phyloP scores from a whole-genome alignment of 345 rosid genomes.

The Diplotaxis tenuifolia region DNA sequence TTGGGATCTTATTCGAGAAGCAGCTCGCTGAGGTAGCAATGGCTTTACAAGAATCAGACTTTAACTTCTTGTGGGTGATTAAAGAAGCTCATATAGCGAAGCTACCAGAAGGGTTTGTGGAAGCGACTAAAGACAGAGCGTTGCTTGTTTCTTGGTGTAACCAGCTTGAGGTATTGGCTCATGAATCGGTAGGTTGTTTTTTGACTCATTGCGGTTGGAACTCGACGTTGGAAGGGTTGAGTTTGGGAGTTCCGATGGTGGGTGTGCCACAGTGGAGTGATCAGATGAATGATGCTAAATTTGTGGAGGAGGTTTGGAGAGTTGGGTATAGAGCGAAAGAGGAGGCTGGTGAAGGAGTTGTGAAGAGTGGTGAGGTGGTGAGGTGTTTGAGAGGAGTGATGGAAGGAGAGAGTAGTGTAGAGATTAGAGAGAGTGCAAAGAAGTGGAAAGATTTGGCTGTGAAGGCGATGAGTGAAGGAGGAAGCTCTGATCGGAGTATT shows the following conservation, averaged over 20 bases:
- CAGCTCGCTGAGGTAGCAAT: slow-evolving; percentile 51
- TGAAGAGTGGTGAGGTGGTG: slow-evolving; percentile 48
- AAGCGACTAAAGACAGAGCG: slow-evolving; percentile 45
- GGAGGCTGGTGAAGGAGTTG: slow-evolving; percentile 50
- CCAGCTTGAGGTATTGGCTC: slow-evolving; percentile 63
- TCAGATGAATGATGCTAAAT: slow-evolving; percentile 64
- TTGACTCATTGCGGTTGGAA: slow-evolving; percentile 81
- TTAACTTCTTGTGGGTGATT: slow-evolving; percentile 65
- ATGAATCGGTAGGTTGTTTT: slow-evolving; percentile 54
- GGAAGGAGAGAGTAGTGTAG: slow-evolving; percentile 51
- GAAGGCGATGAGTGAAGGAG: slow-evolving; percentile 57
- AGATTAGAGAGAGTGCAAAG: slow-evolving; percentile 43
- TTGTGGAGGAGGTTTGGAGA: slow-evolving; percentile 58
- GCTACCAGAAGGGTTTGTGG: slow-evolving; percentile 49
- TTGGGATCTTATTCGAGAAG: slow-evolving; percentile 49
- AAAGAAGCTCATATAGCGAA: slow-evolving; percentile 51
- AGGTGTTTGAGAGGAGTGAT: slow-evolving; percentile 61
- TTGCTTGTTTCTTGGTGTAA: slow-evolving; percentile 59
- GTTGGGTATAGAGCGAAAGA: slow-evolving; percentile 59
- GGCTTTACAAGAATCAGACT: slow-evolving; percentile 48
- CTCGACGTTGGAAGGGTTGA: slow-evolving; percentile 67
- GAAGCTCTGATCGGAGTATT: slow-evolving; percentile 33
- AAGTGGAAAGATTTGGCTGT: slow-evolving; percentile 57
- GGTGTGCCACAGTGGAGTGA: slow-evolving; percentile 70
- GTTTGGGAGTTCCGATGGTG: slow-evolving; percentile 67